These are phyloP conservation scores for Fusarium incarnatum DNA, from an alignment of 2,329 filamentous ascomycete genomes.

Conservation along the genomic window DNA sequence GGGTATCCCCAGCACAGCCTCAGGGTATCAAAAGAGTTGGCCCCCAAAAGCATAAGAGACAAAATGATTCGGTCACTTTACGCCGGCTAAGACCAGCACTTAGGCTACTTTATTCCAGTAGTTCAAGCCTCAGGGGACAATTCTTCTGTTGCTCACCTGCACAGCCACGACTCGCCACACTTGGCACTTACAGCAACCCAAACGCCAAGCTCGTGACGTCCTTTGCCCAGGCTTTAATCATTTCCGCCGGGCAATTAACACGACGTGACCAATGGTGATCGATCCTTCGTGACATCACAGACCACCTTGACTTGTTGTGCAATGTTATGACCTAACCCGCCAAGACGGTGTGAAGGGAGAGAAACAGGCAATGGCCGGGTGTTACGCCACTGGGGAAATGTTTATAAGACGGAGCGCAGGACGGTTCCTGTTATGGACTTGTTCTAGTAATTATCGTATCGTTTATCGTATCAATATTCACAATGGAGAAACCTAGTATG, in stretches of 20 bases:
- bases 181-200: not conserved
- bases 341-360: not conserved
- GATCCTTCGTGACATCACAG: not conserved
- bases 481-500: conserved; percentile 41
- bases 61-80: no score
- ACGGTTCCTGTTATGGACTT: not conserved
- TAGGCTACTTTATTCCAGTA: no score
- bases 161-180: conserved; percentile 5
- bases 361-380: not conserved
- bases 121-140: no score
- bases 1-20: no score
- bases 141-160: not conserved
- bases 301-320: not conserved
- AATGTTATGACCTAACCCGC: not conserved
- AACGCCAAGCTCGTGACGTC: conserved; percentile 13
- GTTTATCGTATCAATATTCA: not conserved
- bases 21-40: no score
- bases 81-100: accelerated
- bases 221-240: not conserved
- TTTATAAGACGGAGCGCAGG: not conserved
- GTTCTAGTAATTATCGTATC: not conserved
- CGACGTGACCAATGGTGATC: not conserved
- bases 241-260: not conserved
- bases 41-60: no score
- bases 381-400: not conserved